Evolutionary conservation across 2,329 filamentous ascomycete species (phyloP).

Genomic region (Botrytis tulipae): DNA sequence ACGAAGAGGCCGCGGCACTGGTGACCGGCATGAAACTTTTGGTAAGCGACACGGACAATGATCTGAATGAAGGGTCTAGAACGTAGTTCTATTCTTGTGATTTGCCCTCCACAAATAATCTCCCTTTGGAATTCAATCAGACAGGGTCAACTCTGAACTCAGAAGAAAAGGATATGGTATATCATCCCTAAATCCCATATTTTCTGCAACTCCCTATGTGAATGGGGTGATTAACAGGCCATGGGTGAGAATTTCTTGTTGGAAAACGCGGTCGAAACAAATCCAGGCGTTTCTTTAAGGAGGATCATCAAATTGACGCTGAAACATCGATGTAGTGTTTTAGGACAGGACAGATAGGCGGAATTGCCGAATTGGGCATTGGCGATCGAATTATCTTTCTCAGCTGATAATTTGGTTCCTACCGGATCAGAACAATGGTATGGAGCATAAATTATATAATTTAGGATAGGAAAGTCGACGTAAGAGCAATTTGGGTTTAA

Average conservation of each 20-base stretch:
- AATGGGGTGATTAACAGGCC: not conserved
- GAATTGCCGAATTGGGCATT: not conserved
- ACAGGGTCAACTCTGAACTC: not conserved
- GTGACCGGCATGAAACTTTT: not conserved
- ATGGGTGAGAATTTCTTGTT: not conserved
- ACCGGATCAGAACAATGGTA: not conserved
- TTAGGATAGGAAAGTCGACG: not conserved
- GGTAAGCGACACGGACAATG: not conserved
- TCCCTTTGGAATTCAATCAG: not conserved
- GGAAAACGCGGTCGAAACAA: not conserved
- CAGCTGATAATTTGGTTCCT: not conserved
- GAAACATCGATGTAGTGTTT: slow-evolving; percentile 7
- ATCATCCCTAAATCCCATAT: not conserved
- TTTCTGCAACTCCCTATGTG: not conserved
- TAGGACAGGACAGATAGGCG: not conserved
- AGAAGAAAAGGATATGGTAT: not conserved
- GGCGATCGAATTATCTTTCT: not conserved
- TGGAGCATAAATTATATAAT: not conserved
- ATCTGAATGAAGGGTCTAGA: not conserved
- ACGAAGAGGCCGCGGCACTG: not conserved
- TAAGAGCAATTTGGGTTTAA: not conserved
- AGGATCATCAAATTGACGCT: not conserved
- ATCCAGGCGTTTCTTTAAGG: slow-evolving; percentile 3
- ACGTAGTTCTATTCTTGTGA: not conserved
- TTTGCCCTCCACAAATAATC: slow-evolving; percentile 6